Conservation (phyloP, 1,284 basidiomycete genomes). For the Hypsizygus ulmarius region DNA sequence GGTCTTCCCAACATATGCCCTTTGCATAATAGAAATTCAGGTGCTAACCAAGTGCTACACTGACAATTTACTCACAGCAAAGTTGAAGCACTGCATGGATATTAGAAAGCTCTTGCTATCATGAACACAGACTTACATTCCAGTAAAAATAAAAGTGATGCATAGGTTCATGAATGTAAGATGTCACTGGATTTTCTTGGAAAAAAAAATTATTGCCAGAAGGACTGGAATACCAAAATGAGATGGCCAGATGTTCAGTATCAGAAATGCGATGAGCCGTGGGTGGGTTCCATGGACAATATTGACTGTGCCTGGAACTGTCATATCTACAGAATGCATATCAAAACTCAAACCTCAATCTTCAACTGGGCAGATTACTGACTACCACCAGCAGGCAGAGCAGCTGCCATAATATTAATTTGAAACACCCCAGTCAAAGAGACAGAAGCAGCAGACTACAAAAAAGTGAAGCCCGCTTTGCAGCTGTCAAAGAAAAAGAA, state of each 20-base stretch:
- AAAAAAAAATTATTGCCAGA: slow-evolving; percentile 36
- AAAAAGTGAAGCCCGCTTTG: slow-evolving; percentile 20
- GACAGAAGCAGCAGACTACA: background rate
- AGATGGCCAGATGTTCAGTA: slow-evolving; percentile 49
- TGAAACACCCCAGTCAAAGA: background rate
- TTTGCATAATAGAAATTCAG: slow-evolving; percentile 17
- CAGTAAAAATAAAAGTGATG: slow-evolving; percentile 42
- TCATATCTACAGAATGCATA: background rate
- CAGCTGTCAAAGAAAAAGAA: slow-evolving; percentile 10
- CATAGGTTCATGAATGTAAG: slow-evolving; percentile 47
- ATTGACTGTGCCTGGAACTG: slow-evolving; percentile 26
- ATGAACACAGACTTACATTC: slow-evolving; percentile 29
- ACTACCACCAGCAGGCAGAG: slow-evolving; percentile 7
- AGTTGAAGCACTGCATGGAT: slow-evolving; percentile 29
- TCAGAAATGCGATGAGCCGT: slow-evolving; percentile 40
- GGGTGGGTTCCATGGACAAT: slow-evolving; percentile 41
- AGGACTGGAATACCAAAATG: slow-evolving; percentile 47
- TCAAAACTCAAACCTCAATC: background rate
- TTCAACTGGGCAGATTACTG: background rate
- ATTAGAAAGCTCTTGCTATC: background rate
- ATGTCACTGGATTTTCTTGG: slow-evolving; percentile 43
- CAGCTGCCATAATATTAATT: slow-evolving; percentile 6
- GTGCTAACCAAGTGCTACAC: background rate
- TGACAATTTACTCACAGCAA: slow-evolving; percentile 28
- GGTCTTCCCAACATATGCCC: slow-evolving; percentile 39